Evolutionary conservation across 495 filamentous ascomycete genomes (phyloP), one percentile per base, ranked within the genome.

Genomic region (Mycothermus thermophilus): DNA sequence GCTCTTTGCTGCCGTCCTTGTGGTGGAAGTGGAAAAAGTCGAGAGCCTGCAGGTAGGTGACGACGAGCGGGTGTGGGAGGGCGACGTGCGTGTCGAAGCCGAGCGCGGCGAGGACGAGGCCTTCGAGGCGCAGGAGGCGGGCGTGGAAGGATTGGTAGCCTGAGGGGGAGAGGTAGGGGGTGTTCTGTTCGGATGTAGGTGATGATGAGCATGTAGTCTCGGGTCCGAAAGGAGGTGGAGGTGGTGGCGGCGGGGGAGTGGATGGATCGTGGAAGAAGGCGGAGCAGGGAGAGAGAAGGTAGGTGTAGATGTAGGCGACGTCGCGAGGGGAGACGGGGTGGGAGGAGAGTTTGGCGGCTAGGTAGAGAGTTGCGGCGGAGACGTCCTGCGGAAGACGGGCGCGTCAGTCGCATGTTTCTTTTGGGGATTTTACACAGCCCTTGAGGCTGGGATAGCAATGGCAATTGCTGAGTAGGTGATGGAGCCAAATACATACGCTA

Each of bases 21-120:
- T 50, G 44, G 24, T 48, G 44, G 23, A 26, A 19, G 25, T 35
- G 42, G 31, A 54, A 41, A 39, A 74, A 80, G 25, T 80, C 80
- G 8, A 97, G 70, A 3, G 90, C 76, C 56, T 96, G 88, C 0
- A 95, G 69, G 58, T 96, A 97, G 4, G 86, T 96, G 34, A 96
- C 67, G 21, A 79, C 80, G n/a, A 95, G 68, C 1, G 81, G 72
- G 46, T 96, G 84, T 0, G 90, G 90, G 1, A 93, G 64, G 1
- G 79, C 72, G 9, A 87, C 77, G 47, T 90, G 80, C 5, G 79
- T 83, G 46, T 88, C 68, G 57, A 94, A 95, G 17, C 77, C 72
- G 0, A 95, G 60, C 0, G 74, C 64, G 37, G 76, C 74, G 0
- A 95, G 68, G 16, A 95, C 74, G 27, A 74, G 66, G 4, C 77